Conservation (phyloP, 1,139 yeast genomes). For the Blastobotrys petasosporus region DNA sequence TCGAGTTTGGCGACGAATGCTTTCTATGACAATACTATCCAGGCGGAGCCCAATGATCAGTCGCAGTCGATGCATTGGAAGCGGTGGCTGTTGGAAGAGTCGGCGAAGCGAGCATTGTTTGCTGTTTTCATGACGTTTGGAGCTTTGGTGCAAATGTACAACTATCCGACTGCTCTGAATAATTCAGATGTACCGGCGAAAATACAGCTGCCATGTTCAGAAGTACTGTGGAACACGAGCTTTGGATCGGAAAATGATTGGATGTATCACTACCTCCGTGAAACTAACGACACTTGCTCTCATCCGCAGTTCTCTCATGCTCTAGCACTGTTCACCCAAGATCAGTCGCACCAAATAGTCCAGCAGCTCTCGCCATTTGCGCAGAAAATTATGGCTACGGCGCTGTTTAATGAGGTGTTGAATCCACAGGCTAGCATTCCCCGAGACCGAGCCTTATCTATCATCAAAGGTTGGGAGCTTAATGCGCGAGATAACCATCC, state of each 20-base stretch:
- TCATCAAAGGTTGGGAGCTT: constrained; percentile 16
- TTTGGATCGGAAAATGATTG: constrained; percentile 24
- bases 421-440: neutral
- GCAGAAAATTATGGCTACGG: constrained; percentile 22
- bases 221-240: constrained; percentile 29
- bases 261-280: constrained; percentile 18
- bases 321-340: constrained; percentile 10
- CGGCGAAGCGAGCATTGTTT: constrained; percentile 30
- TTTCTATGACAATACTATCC: constrained; percentile 15
- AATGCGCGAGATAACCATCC: constrained; percentile 23
- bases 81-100: constrained; percentile 31
- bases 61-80: constrained; percentile 18
- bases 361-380: constrained; percentile 23
- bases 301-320: constrained; percentile 15
- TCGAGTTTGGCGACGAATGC: constrained; percentile 20
- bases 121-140: constrained; percentile 30
- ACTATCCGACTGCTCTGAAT: constrained; percentile 26
- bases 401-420: constrained; percentile 21
- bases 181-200: constrained; percentile 22
- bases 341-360: constrained; percentile 10
- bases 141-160: constrained; percentile 28
- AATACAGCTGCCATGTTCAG: constrained; percentile 32
- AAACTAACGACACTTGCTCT: constrained; percentile 8
- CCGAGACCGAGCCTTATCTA: constrained; percentile 10
- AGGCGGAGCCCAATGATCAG: constrained; percentile 2